These are phyloP conservation scores for Falciphora oryzae DNA, from an alignment of 2,329 filamentous ascomycete genomes.

Conservation along the genomic window DNA sequence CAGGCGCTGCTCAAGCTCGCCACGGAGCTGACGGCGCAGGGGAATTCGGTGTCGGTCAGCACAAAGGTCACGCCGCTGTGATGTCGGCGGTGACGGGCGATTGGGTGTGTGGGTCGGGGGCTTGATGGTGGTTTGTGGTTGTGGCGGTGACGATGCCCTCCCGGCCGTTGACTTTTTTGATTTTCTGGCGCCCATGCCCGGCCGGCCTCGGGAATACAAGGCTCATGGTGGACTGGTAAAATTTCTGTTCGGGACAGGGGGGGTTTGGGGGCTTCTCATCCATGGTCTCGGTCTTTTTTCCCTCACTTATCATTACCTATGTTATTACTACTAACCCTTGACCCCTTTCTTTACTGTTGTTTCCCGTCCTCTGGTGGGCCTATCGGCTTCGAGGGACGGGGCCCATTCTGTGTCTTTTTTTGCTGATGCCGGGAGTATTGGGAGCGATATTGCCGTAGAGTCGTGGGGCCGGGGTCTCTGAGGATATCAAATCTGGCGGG, in stretches of 20 bases:
- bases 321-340: background rate
- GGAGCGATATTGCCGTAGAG: background rate
- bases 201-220: background rate
- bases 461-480: no score
- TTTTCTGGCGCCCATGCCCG: background rate
- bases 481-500: no score
- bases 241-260: background rate
- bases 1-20: background rate
- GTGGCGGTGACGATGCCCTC: background rate
- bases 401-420: background rate
- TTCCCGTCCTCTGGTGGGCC: background rate
- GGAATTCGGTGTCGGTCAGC: background rate
- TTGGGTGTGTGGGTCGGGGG: no score
- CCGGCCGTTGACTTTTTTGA: background rate
- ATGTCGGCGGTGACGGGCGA: background rate
- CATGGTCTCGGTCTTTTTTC: background rate
- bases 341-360: background rate
- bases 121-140: background rate
- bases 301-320: no score
- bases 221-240: background rate
- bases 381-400: background rate
- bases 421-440: background rate
- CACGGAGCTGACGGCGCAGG: background rate
- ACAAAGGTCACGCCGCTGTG: background rate
- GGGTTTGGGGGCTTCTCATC: background rate